A percentile compares a stretch with the other conserved stretches of the same genome.
These are phyloP conservation scores for Gigaspora rosea DNA, from an alignment of 192 early-diverging fungal species.

Conservation along the genomic window DNA sequence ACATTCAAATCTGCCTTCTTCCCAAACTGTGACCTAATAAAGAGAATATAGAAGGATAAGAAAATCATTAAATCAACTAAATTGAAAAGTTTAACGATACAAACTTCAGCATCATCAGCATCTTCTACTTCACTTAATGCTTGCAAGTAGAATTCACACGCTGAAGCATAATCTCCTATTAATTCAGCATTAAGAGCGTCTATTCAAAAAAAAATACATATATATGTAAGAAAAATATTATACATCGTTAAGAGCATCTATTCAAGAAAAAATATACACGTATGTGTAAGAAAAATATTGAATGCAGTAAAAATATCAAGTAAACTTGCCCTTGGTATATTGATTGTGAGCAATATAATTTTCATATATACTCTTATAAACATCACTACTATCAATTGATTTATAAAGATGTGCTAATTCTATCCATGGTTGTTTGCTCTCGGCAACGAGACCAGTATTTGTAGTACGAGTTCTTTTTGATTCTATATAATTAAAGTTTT, in stretches of 20 bases:
- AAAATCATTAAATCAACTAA: neutral
- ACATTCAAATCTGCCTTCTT: constrained; percentile 59
- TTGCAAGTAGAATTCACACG: constrained; percentile 46
- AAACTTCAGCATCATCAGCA: constrained; percentile 44
- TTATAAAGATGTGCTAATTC: constrained; percentile 65
- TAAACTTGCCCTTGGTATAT: constrained; percentile 41
- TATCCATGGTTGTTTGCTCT: constrained; percentile 52
- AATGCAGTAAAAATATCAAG: neutral
- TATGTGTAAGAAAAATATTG: neutral
- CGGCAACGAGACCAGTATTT: constrained; percentile 23
- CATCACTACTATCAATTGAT: constrained; percentile 60
- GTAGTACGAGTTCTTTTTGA: constrained; percentile 37
- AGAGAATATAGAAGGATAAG: neutral
- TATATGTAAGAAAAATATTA: neutral
- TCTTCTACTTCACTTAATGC: constrained; percentile 41
- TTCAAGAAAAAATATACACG: neutral
- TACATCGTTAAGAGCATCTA: neutral
- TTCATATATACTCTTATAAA: constrained; percentile 67
- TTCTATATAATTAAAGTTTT: neutral
- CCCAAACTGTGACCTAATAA: constrained; percentile 36
- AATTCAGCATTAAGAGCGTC: constrained; percentile 65
- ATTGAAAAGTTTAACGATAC: constrained; percentile 18
- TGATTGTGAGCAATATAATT: constrained; percentile 51
- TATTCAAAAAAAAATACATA: neutral
- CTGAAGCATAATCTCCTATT: constrained; percentile 57